A percentile compares a stretch with the other conserved stretches of the same genome.
These are phyloP conservation scores for Gaillardinia entomophila DNA, from an alignment of 805 yeast genomes.

Conservation along the genomic window DNA sequence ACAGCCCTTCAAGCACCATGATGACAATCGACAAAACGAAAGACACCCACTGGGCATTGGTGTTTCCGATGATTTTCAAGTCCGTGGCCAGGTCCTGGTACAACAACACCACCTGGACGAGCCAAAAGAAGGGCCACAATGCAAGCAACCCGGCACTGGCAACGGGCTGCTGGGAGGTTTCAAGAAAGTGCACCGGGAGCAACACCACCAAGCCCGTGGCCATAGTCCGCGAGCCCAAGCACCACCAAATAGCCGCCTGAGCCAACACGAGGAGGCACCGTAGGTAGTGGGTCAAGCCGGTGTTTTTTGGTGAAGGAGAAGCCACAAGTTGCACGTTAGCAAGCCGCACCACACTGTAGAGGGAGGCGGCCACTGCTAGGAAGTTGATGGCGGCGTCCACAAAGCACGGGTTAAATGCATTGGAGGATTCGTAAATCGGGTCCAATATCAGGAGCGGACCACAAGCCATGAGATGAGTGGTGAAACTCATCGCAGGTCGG, in stretches of 20 bases:
- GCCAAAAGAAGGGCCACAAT: constrained; percentile 23
- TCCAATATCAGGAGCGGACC: constrained; percentile 8
- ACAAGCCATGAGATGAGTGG: constrained; percentile 8
- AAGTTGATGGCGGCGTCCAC: constrained; percentile 9
- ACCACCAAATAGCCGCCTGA: constrained; percentile 10
- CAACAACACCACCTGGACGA: constrained; percentile 12
- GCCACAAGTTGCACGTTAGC: constrained; percentile 8
- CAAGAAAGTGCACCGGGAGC: constrained; percentile 22
- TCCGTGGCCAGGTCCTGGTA: constrained; percentile 21
- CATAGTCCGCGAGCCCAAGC: constrained; percentile 10
- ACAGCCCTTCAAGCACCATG: constrained; percentile 31
- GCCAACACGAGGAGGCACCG: constrained; percentile 13
- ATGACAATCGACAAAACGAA: constrained; percentile 24
- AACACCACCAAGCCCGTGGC: constrained; percentile 7
- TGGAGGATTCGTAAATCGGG: constrained; percentile 19
- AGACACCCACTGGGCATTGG: not conserved
- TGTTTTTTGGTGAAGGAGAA: constrained; percentile 11
- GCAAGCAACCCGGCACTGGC: constrained; percentile 16
- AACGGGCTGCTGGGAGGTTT: constrained; percentile 13
- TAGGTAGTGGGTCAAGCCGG: constrained; percentile 19
- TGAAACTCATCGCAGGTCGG: too few species aligned
- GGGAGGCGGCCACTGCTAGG: constrained; percentile 4
- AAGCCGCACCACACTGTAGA: constrained; percentile 2
- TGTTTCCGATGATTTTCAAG: constrained; percentile 12
- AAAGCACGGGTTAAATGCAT: constrained; percentile 33